Base-by-base conservation (phyloP, 2,329 filamentous ascomycete species). In the Samsoniella hepiali region DNA sequence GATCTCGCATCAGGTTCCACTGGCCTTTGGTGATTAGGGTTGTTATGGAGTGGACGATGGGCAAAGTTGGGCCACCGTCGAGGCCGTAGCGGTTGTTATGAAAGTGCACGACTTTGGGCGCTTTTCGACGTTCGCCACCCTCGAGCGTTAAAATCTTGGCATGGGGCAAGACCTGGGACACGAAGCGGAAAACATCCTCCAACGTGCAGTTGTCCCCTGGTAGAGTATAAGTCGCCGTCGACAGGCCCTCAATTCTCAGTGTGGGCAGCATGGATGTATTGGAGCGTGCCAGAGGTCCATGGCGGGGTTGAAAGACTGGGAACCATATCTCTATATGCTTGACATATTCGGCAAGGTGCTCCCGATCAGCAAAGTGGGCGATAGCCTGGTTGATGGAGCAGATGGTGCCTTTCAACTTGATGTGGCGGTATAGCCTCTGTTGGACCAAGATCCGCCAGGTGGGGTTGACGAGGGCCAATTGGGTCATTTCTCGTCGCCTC, bases 271-370 rank as follows among this genome's bases (percentile, higher is more conserved):
- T 74, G 58, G 80, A 75, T 0, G 76, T 78, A 47, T 78, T 77
- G 17, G 79, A 78, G 27, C 78, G 67, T 4, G 77, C 75, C 47
- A 77, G 69, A 5, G 80, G 75, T 10, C 78, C 75, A 63, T 80
- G 78, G 13, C 81, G 82, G 27, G 84, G 84, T 67, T 88, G 83
- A 69, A 89, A 92, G 47, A 91, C 88, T 3, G 90, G 89, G 66
- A 92, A 90, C 88, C 89, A 92, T 49, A 91, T 81, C 74, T 92
- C 89, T 64, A 91, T 83, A 70, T 92, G 89, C 67, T 86, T 87
- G 65, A 92, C 85, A 68, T 91, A 86, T 9, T 75, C 68, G 27
- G 84, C 81, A 6, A 92, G 81, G 69, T 90, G 84, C 34, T 81
- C 77, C 64, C 87, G 81, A 10, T 74, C 67, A 17, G 76, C 73